Evolutionary conservation across 176 grass and related monocot species (phyloP).

Genomic region (Oryza nivara): DNA sequence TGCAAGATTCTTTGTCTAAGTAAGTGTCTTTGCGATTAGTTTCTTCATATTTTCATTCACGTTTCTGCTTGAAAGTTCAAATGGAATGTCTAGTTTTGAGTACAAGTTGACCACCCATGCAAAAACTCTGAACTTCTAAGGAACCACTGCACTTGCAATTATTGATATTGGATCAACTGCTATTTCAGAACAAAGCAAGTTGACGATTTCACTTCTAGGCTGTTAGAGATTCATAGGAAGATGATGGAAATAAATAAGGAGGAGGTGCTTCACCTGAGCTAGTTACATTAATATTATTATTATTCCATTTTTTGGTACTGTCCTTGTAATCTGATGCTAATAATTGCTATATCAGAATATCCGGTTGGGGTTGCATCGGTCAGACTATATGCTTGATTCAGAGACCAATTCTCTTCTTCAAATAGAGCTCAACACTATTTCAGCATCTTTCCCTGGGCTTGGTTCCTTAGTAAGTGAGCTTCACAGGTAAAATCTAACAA

Average conservation of each 20-base stretch:
- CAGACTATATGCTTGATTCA: constrained; percentile 97
- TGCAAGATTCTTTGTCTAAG: constrained; percentile 90
- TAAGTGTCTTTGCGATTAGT: constrained; percentile 17
- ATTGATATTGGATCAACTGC: neutral
- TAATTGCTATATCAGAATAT: constrained; percentile 61
- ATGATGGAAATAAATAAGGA: constrained; percentile 84
- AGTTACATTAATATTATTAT: neutral
- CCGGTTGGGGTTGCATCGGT: constrained; percentile 84
- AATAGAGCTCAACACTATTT: constrained; percentile 98
- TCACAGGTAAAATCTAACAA: constrained; percentile 63
- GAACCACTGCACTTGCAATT: neutral
- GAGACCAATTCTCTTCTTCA: constrained; percentile 89
- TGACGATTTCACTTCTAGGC: constrained; percentile 84
- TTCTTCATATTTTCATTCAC: neutral
- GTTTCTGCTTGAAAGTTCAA: neutral
- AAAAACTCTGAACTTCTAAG: neutral
- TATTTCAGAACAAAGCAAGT: constrained; percentile 79
- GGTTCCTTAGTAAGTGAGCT: constrained; percentile 76
- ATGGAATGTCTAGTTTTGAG: neutral
- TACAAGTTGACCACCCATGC: neutral
- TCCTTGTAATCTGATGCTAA: constrained; percentile 14
- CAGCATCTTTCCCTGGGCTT: constrained; percentile 88
- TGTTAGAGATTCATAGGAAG: constrained; percentile 86
- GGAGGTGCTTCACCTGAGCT: constrained; percentile 56
- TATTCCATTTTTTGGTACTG: neutral